Evolutionary conservation across 148 eudicot species (phyloP), one percentile per base, ranked within the genome.

Genomic region (Camellia sinensis): DNA sequence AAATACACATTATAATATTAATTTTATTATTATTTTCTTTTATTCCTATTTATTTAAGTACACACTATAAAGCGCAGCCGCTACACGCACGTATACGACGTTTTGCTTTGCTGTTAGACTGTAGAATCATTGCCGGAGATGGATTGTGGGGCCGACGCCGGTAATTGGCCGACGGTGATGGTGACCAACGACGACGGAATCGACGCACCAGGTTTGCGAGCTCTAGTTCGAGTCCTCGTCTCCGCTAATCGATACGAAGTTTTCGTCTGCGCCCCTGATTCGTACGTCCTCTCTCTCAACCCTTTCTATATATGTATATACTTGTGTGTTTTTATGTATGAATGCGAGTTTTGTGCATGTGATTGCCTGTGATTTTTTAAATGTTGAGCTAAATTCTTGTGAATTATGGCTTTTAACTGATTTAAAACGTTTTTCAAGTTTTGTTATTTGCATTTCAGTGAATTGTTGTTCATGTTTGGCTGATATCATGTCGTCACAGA

Each of bases 141-240:
- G 92, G 89, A 83, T 11, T 7, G 10, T 21, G 6, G 2, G 7
- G 62, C 8, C 44, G 54, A 2, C 46, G 65, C 41, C 75, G 75
- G 82, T 21, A 69, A 73, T 75, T 84, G 78, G 37, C 89, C 92
- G 70, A 89, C 90, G 82, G 85, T 95, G 45, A 87, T 95, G 97
- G 94, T 95, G 52, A 95, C 98, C 3, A 95, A 95, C 79, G 98
- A 95, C 80, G 98, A 95, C 79, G 98, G 98, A 62, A 93, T 95
- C 40, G 89, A 95, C 67, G 98, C 97, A 3, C 91, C 98, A 0
- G 98, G 98, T 3, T 85, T 95, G 63, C 91, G 90, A 48, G 86
- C 97, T 41, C 82, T 95, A 14, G 97, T 95, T 70, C 84, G 89
- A 7, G 88, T 86, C 76, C 93, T 95, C 65, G 93, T 93, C 75